Evolutionary conservation across 345 rosid genomes (phyloP), one percentile per base, ranked within the genome.

Genomic region (Orychophragmus violaceus): DNA sequence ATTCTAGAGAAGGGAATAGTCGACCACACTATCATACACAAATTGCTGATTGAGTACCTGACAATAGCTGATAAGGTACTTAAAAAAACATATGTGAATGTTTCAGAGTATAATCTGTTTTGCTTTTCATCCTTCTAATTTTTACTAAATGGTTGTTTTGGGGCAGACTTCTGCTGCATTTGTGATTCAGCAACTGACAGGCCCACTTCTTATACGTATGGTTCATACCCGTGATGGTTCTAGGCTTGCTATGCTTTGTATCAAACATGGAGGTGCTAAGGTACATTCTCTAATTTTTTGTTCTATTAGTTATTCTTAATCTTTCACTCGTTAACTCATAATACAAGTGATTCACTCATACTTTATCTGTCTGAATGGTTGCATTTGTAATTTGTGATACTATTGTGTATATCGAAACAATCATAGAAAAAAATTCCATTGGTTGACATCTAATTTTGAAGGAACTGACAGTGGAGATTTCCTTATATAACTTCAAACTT

Each of bases 181-280:
- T 71, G 64, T 84, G 66, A 72, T 95, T 71, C 87, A 91, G 74
- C 97, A 87, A 53, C 57, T 94, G 62, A 80, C 87, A 0, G 86
- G 99, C 32, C 77, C 89, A 2, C 97, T 85, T 55, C 90, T 95
- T 76, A 77, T 84, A 57, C 92, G 99, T 75, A 89, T 95, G 90
- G 82, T 88, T 75, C 99, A 95, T 78, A 89, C 97, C 13, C 87
- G 84, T 69, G 97, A 95, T 69, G 99, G 99, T 66, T 83, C 91
- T 54, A 82, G 82, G 83, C 74, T 91, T 76, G 99, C 93, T 39
- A 79, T 85, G 64, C 82, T 91, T 35, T 86, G 91, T 64, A 70
- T 95, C 66, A 95, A 89, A 82, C 87, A 91, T 80, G 99, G 99
- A 68, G 86, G 84, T 71, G 91, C 99, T 35, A 89, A 89, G 97